Evolutionary conservation across 2,329 filamentous ascomycete genomes (phyloP), one percentile per base, ranked within the genome.

Genomic region (Fusarium proliferatum): DNA sequence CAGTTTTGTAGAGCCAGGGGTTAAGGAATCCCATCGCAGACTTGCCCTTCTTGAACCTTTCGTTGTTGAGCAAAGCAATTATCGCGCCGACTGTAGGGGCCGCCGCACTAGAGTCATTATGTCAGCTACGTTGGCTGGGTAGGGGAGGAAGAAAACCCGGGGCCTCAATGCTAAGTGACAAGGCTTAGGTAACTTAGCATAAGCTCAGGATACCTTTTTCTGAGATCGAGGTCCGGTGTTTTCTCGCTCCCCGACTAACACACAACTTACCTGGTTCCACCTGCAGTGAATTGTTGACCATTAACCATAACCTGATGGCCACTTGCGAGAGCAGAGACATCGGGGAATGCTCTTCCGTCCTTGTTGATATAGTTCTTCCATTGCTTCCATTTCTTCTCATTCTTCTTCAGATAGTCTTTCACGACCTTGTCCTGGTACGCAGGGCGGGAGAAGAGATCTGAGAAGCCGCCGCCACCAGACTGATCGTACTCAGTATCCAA

Each of bases 21-120:
- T 91, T 91, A 33, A 92, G 79, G 76, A 90, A 91, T 2, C 90
- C 89, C 75, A 92, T 80, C 0, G 83, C 77, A 11, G 86, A 79
- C 77, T 86, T 86, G 3, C 88, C 88, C n/a, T 83, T 82, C 21
- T 86, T 82, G 53, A 92, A 80, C 38, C 90, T 85, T 28, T 88
- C 87, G 67, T 91, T 89, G 77, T 94, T 94, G 57, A 94, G 80
- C 42, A 93, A 85, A 2, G 88, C 86, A 55, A 94, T 82, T 70
- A 94, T 86, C 19, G 86, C 87, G 0, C 91, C 90, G 56, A 92
- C 87, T 1, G 90, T 83, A 0, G 92, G 92, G 1, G 89, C 83
- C 5, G 91, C 87, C 2, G 91, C 91, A 63, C 84, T 86, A 53
- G 28, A 19, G 34, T 4, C 15, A 46, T 10, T 15, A 66, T 75